Evolutionary conservation across 2,329 filamentous ascomycete species (phyloP), one percentile per base, ranked within the genome.

Genomic region (Fusarium sp.): DNA sequence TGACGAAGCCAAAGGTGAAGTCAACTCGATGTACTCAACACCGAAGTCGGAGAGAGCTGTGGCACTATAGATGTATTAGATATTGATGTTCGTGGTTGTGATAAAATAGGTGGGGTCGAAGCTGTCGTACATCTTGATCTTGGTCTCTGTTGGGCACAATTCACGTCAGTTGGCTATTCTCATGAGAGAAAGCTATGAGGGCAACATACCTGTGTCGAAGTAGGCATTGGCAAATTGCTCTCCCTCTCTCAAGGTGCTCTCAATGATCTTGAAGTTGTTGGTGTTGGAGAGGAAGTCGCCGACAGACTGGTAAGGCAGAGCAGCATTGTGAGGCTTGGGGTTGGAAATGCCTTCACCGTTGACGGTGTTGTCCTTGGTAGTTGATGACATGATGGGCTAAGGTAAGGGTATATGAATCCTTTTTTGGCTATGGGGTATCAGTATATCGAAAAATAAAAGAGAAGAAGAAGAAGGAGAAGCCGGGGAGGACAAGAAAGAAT

Each of bases 1-100:
- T 37, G 17, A 37, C 35, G 48, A 43, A 17, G 94, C 91, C 67
- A 90, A 92, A 39, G 94, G 94, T 65, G 87, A 92, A 61, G 94
- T 97, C 74, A 97, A 85, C 82, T 97, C 94, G 15, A 77, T 74
- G 26, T 75, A 77, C 2, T 77, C 71, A 14, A 70, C 65, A 9
- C 71, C 93, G 74, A 96, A 96, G 32, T 92, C 62, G 22, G 44
- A 50, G 39, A 71, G 56, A 44, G 54, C 54, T 43, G 7, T 54
- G 30, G 51, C 51, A 51, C 53, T 51, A 50, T 41, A 56, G 10
- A 43, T 14, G 11, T 30, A 24, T 55, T 49, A 55, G 51, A 37
- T 22, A 19, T 54, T 43, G 30, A 33, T 15, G 51, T 47, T 47
- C 41, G 22, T 26, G 7, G 41, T 5, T 14, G 35, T 20, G 2